Evolutionary conservation across 345 rosid genomes (phyloP).

Genomic region (Cochlearia excelsa): DNA sequence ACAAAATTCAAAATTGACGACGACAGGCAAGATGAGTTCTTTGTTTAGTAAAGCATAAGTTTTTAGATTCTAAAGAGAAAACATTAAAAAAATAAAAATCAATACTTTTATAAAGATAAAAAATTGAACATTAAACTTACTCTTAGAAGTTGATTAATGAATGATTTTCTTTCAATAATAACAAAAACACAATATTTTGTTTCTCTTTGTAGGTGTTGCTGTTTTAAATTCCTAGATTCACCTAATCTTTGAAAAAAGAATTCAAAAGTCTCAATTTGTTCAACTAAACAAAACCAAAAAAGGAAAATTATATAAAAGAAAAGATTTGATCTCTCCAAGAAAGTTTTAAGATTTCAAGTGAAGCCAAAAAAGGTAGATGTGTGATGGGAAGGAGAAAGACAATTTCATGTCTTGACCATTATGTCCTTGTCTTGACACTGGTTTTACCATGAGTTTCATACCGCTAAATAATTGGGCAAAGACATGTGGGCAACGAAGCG

Average conservation of each 20-base stretch:
- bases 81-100: constrained; percentile 10
- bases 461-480: constrained; percentile 15
- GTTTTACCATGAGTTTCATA: constrained; percentile 13
- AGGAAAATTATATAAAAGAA: constrained; percentile 8
- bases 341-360: constrained; percentile 18
- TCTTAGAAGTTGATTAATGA: constrained; percentile 6
- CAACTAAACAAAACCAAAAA: neutral
- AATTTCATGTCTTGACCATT: constrained; percentile 10
- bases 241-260: constrained; percentile 3
- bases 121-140: constrained; percentile 30
- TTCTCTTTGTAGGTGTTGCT: neutral
- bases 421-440: neutral
- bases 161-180: neutral
- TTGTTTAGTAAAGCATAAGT: constrained; percentile 6
- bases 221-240: neutral
- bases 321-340: constrained; percentile 16
- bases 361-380: constrained; percentile 28
- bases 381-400: constrained; percentile 19
- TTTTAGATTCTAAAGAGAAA: constrained; percentile 26
- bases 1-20: constrained; percentile 23
- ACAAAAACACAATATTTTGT: no score
- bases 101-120: constrained; percentile 7
- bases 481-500: constrained; percentile 32
- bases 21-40: constrained; percentile 10
- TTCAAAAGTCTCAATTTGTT: neutral